Base-by-base conservation (phyloP, 805 yeast species). In the Ogataea minuta region DNA sequence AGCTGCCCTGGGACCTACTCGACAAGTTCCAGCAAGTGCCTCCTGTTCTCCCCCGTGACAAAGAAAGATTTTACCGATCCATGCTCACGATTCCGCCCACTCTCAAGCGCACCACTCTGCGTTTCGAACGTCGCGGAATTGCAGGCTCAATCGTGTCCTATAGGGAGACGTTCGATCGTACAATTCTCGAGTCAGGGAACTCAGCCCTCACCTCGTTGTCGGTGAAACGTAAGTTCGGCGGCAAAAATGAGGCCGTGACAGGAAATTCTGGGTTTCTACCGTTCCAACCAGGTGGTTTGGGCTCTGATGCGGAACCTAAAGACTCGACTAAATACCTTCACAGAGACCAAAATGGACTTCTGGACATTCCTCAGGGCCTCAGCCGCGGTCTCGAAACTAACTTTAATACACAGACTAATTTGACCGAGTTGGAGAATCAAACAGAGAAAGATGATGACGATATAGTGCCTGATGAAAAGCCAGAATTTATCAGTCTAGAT, bases 231-330 rank as follows among this genome's bases (percentile, higher is more conserved):
- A 74, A 79, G 37, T 74, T 79, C 46, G 77, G 80, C 11, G 70
- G 83, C 6, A 77, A 76, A 47, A 67, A 67, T n/a, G 82, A 78
- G 28, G 67, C 80, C 2, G 64, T 87, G 3, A 67, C 71, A 32
- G 98, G 98, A 0, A 70, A 78, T 3, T 71, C 95, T 0, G 74
- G 79, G 13, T 84, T 75, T 52, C 63, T 91, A 53, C 99, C 99
- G 0, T 93, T 93, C 57, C 81, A 83, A 42, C 99, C 99, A 0
- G 98, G 99, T 49, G 97, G 98, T 2, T 58, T 71, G 28, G 28
- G 38, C 6, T 17, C 36, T 10, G 26, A 36, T 8, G 40, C 43
- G 7, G 40, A 39, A 10, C 21, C 31, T 1, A 46, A 53, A 21
- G 73, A 68, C 36, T 63, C 59, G 3, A 56, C 68, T 0, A 50